These are phyloP conservation scores for Nemania sp. DNA, from an alignment of 2,329 filamentous ascomycete genomes.

Conservation along the genomic window DNA sequence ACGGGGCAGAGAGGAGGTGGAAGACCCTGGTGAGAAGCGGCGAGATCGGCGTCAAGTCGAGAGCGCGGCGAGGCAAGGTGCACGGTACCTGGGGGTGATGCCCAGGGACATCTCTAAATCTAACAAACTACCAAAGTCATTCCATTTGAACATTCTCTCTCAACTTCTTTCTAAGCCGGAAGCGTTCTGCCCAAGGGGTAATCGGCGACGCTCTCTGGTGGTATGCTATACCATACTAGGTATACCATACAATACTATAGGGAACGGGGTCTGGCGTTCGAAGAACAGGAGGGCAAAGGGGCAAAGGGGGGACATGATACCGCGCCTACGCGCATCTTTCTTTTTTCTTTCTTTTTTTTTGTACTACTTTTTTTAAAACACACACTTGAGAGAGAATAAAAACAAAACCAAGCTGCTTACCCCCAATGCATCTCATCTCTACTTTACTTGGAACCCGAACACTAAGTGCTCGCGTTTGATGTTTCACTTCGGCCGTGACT, in stretches of 20 bases:
- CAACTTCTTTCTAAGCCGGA: neutral
- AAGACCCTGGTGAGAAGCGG: constrained; percentile 64
- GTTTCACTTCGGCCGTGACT: too few relatives aligned
- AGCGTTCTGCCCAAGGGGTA: neutral
- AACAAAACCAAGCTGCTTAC: too few relatives aligned
- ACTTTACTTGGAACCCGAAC: too few relatives aligned
- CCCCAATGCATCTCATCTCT: too few relatives aligned
- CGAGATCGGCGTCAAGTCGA: constrained; percentile 62
- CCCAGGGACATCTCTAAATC: constrained; percentile 7
- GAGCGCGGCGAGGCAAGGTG: constrained; percentile 52
- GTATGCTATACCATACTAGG: neutral
- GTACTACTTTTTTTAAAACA: neutral
- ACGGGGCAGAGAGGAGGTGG: constrained; percentile 63
- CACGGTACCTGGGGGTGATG: constrained; percentile 58
- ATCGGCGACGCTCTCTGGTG: constrained; percentile 1
- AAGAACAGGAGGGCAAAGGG: too few relatives aligned
- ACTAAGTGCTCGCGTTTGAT: too few relatives aligned
- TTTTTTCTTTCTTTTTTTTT: constrained; percentile 10
- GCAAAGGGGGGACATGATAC: constrained; percentile 23
- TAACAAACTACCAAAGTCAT: neutral
- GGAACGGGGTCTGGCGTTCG: constrained; percentile 21
- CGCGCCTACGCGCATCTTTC: constrained; percentile 15
- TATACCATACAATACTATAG: neutral
- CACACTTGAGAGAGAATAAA: neutral
- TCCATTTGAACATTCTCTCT: neutral